Evolutionary conservation across 768 basidiomycete species (phyloP).

Genomic region (Botryobasidium botryosum): DNA sequence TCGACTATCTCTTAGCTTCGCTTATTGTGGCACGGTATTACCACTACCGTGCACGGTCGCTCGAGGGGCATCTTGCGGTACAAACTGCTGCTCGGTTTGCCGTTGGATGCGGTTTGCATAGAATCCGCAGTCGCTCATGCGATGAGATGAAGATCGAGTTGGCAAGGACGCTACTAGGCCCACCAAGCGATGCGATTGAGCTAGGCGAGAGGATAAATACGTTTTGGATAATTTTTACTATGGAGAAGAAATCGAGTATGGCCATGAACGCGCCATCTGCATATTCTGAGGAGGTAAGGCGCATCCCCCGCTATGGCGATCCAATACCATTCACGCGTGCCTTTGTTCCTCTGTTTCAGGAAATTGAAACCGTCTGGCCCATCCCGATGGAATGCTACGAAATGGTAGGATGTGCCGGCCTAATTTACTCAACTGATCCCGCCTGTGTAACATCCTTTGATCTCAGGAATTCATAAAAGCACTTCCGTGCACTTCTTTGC

Average conservation of each 20-base stretch:
- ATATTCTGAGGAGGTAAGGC: too few species aligned
- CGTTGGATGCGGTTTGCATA: background rate
- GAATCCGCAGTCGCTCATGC: background rate
- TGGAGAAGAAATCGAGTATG: background rate
- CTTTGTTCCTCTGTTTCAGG: too few species aligned
- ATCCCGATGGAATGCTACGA: too few species aligned
- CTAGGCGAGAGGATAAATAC: background rate
- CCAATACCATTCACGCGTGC: too few species aligned
- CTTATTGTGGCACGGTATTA: background rate
- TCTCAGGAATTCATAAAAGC: too few species aligned
- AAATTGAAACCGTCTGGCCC: too few species aligned
- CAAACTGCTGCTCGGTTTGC: background rate
- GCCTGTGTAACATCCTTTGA: too few species aligned
- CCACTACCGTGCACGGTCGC: too few species aligned
- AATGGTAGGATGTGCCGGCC: too few species aligned
- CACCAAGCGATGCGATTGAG: background rate
- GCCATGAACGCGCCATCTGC: background rate
- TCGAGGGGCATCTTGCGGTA: background rate
- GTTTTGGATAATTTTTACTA: background rate
- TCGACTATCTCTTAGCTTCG: background rate
- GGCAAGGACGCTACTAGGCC: background rate
- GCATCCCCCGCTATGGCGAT: too few species aligned
- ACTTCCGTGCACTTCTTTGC: too few species aligned
- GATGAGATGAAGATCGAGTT: background rate
- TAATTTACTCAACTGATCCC: too few species aligned